Conservation (phyloP, 352 stramenopile species). For the Globisporangium carolinianum region DNA sequence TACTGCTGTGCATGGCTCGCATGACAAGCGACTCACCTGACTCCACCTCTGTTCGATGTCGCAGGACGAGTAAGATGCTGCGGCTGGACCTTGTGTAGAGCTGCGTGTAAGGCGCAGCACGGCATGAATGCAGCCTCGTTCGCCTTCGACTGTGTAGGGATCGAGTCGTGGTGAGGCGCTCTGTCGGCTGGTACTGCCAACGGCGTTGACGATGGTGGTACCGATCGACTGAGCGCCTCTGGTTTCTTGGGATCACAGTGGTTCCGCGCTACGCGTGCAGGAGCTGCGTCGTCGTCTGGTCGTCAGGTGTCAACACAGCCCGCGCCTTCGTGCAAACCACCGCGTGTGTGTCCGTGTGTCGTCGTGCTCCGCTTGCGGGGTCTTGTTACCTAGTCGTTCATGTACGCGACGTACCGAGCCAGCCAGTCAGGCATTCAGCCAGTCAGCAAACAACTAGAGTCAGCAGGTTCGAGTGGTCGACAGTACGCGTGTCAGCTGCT, state of each 20-base stretch:
- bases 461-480: no score
- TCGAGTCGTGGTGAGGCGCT: no score
- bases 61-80: conserved; percentile 15
- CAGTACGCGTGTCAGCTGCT: not conserved
- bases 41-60: no score
- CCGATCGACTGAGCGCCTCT: not conserved
- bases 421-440: not conserved
- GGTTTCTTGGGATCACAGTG: conserved; percentile 13
- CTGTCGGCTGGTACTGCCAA: no score
- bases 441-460: not conserved
- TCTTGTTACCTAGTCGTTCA: no score
- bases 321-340: not conserved
- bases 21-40: not conserved
- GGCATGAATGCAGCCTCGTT: conserved; percentile 2
- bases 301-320: not conserved
- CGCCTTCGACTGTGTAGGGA: conserved; percentile 1
- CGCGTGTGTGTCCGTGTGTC: not conserved
- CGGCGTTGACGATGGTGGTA: not conserved
- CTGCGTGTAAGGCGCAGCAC: conserved; percentile 2
- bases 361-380: not conserved
- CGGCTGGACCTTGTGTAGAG: conserved; percentile 1
- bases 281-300: not conserved
- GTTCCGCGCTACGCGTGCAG: not conserved
- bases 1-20: not conserved
- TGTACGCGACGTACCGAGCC: not conserved